Conservation (phyloP, 345 rosid genomes). For the Linum lewisii region DNA sequence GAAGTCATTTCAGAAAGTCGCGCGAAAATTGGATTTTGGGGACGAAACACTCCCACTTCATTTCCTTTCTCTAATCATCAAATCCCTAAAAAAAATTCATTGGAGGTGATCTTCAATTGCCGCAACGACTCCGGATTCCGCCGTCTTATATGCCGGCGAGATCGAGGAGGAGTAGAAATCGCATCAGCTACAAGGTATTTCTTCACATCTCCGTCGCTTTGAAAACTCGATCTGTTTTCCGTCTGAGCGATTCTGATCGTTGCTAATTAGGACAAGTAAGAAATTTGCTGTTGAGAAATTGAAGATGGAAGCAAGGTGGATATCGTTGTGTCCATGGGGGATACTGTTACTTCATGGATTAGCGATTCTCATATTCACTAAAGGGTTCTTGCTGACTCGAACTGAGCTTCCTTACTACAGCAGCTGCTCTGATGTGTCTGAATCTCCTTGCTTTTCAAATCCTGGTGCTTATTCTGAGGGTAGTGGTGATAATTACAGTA, state of each 20-base stretch:
- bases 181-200: neutral
- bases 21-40: neutral
- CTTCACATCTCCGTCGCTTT: neutral
- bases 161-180: neutral
- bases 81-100: neutral
- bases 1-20: neutral
- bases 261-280: neutral
- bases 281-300: neutral
- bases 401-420: constrained; percentile 79
- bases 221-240: neutral
- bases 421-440: constrained; percentile 51
- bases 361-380: constrained; percentile 56
- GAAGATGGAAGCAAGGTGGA: constrained; percentile 3
- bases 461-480: constrained; percentile 2
- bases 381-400: constrained; percentile 87
- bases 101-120: neutral
- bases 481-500: neutral
- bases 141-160: neutral
- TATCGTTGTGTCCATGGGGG: constrained; percentile 12
- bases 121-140: neutral
- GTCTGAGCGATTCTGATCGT: neutral
- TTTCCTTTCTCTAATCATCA: neutral
- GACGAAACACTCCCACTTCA: neutral
- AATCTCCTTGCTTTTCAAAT: constrained; percentile 43
- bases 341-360: constrained; percentile 40